phyloP scores from a whole-genome alignment of 768 basidiomycete species.

The Nidularia pulvinata region DNA sequence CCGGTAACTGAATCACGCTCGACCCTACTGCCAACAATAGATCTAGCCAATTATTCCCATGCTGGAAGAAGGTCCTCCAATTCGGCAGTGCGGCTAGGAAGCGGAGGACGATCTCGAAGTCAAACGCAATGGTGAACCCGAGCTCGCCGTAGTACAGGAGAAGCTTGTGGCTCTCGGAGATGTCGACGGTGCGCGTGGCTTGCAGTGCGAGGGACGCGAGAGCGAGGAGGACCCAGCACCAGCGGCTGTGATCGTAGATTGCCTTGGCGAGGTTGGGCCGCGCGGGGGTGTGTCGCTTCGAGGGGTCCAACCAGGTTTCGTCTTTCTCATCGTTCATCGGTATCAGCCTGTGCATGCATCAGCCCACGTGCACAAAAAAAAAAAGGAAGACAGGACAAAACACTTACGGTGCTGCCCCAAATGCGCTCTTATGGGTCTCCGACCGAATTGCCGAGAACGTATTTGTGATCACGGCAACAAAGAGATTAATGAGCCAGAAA shows the following conservation, averaged over 20 bases:
- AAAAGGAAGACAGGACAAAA: too few species aligned
- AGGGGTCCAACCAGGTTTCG: conserved; percentile 56
- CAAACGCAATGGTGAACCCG: conserved; percentile 80
- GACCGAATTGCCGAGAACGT: conserved; percentile 87
- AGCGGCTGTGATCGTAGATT: conserved; percentile 57
- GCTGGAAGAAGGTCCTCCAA: conserved; percentile 77
- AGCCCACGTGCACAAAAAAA: not conserved
- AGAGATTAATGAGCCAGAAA: conserved; percentile 92
- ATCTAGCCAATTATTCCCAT: conserved; percentile 76
- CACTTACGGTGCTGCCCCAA: conserved; percentile 76
- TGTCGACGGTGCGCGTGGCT: conserved; percentile 61
- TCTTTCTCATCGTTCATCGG: conserved; percentile 55
- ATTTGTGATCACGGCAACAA: conserved; percentile 95
- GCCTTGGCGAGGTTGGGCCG: conserved; percentile 48
- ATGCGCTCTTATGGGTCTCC: conserved; percentile 89
- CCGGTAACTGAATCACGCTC: conserved; percentile 84
- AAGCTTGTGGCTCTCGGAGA: conserved; percentile 39
- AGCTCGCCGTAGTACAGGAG: conserved; percentile 70
- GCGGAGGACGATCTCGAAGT: conserved; percentile 83
- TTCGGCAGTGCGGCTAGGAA: conserved; percentile 72
- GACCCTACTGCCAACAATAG: conserved; percentile 71
- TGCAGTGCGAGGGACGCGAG: conserved; percentile 72
- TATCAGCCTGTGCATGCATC: conserved; percentile 22
- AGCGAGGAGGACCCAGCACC: conserved; percentile 78
- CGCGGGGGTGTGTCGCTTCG: conserved; percentile 36